Base-by-base conservation (phyloP, 768 basidiomycete species). In the Clavaria fumosa region DNA sequence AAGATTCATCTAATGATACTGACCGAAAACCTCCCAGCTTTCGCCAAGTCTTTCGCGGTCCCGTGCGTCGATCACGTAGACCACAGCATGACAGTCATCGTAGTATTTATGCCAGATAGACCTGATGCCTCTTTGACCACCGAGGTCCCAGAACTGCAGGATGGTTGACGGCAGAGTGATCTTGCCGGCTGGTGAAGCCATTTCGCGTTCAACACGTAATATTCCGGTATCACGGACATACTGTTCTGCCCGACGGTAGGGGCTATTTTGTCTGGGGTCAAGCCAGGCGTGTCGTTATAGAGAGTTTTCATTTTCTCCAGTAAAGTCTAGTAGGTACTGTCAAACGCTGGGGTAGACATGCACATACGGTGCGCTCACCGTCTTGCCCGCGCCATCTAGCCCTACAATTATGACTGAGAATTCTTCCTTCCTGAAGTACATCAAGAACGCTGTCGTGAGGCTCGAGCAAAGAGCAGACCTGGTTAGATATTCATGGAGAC, bases 221-320 rank as follows among this genome's bases (percentile, higher is more conserved):
- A n/a, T n/a, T n/a, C n/a, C n/a, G n/a, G n/a, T n/a, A n/a, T n/a
- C n/a, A 18, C 12, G 17, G 18, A 62, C 83, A 46, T 45, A 93
- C 93, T 93, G 57, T 97, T 97, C 59, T 97, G 93, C 0, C 95
- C 95, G 3, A 99, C 83, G 0, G 95, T 99, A 1, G 95, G 95
- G 0, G 71, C 86, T 47, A 99, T 96, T 60, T 89, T 95, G 47
- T 88, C 80, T 0, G 91, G 78, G 24, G 82, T 64, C n/a, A 95
- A 70, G 0, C 85, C 86, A 0, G 90, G 89, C 0, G 70, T 72
- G 26, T 82, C 74, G 52, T 78, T 93, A 53, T 91, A 96, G 0
- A 85, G 58, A 1, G 84, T 88, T 66, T 96, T 97, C 41, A 96
- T 90, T 55, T 78, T 82, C 63, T 96, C 91, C 30, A 95, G 64